phyloP scores from a whole-genome alignment of 2,329 filamentous ascomycete genomes.

The Epichloe brachyelytri region DNA sequence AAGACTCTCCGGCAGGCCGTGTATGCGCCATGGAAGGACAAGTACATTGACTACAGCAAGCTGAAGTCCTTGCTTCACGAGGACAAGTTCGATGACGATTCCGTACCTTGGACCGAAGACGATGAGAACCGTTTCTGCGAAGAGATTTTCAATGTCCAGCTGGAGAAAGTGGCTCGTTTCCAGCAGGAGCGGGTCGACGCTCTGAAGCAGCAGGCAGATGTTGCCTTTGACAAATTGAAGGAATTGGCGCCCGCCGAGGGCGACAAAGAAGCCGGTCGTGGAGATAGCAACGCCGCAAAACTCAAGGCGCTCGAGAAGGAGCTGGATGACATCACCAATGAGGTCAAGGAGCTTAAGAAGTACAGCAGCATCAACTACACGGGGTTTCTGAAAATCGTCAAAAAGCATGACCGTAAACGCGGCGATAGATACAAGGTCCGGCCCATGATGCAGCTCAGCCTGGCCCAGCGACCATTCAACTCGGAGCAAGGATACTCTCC shows the following conservation, averaged over 20 bases:
- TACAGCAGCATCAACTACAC: conserved; percentile 97
- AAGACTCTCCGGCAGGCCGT: conserved; percentile 69
- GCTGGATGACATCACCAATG: conserved; percentile 76
- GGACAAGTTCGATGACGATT: conserved; percentile 47
- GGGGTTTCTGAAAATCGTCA: conserved; percentile 92
- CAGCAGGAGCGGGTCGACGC: conserved; percentile 62
- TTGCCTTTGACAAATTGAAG: conserved; percentile 56
- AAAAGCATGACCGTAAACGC: conserved; percentile 95
- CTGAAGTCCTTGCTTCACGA: conserved; percentile 83
- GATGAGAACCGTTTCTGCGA: conserved; percentile 92
- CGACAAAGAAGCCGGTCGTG: conserved; percentile 21
- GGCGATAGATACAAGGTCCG: conserved; percentile 77
- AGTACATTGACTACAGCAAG: conserved; percentile 93
- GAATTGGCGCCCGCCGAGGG: conserved; percentile 53
- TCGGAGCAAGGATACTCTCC: conserved; percentile 82
- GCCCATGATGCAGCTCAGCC: conserved; percentile 78
- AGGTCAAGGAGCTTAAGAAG: conserved; percentile 86
- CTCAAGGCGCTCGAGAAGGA: conserved; percentile 64
- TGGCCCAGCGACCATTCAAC: conserved; percentile 87
- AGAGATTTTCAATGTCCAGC: conserved; percentile 84
- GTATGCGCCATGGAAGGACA: conserved; percentile 78
- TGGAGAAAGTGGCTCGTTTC: conserved; percentile 89
- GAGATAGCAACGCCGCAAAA: conserved; percentile 34
- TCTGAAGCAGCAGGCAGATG: conserved; percentile 41
- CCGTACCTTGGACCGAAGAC: conserved; percentile 72